Evolutionary conservation across 2,329 filamentous ascomycete species (phyloP), one percentile per base, ranked within the genome.

Genomic region (Penicillium polonicum): DNA sequence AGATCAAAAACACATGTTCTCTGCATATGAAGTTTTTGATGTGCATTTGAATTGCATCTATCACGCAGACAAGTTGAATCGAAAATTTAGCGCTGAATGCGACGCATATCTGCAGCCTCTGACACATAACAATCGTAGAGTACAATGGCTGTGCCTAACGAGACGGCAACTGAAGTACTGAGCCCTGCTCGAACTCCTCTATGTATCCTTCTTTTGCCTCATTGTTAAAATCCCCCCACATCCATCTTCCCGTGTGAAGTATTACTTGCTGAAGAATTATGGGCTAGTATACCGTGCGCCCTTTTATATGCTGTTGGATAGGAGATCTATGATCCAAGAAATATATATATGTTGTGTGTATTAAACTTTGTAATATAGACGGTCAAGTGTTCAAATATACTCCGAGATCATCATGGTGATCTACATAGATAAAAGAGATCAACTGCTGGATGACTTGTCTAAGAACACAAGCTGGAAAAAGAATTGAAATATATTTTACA

Each of bases 51-150:
- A 52, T 48, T 44, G 46, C 61, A 61, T 63, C 45, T 61, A 61
- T 64, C 48, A 65, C 59, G 53, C 65, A 63, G 54, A 62, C 43
- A 59, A 60, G 51, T 60, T 62, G 42, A 57, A 63, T 65, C 55
- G 55, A 61, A 63, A 42, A 56, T 55, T 55, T 51, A 57, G 19
- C 21, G 41, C 48, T 33, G 8, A 42, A 23, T 42, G 27, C 38
- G 17, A n/a, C n/a, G 27, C 33, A 52, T 48, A 46, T 9, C 25
- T 48, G 19, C 19, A 48, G 29, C 8, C 19, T n/a, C 6, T 10
- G 3, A 1, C 7, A 35, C n/a, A 1, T 7, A 33, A 17, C 7
- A 48, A 23, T n/a, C 17, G 19, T 25, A 48, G 19, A 2, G n/a
- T 33, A 31, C 5, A 17, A 46, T 46, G 13, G 44, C 13, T 10